Percentiles rank a stretch among this genome's conserved stretches.
These are phyloP conservation scores for Termitomyces sp. DNA, from an alignment of 768 basidiomycete genomes.

Conservation along the genomic window DNA sequence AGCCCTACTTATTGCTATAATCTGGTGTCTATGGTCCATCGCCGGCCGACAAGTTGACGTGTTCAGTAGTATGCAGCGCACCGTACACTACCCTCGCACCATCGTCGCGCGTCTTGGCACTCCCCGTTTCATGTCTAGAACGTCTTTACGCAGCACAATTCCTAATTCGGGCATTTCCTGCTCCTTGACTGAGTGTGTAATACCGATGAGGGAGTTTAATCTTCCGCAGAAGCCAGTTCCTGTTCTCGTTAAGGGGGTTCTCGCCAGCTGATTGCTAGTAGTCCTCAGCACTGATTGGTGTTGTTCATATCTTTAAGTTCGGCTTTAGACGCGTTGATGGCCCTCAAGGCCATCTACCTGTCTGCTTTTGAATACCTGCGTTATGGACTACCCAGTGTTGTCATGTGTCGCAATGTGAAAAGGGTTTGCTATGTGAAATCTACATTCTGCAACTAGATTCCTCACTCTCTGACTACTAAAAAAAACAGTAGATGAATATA, in stretches of 20 bases:
- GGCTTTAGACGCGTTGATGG: not conserved
- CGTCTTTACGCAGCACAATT: not conserved
- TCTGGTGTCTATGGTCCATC: not conserved
- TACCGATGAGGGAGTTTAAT: not conserved
- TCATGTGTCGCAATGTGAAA: too few species aligned
- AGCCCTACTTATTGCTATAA: not conserved
- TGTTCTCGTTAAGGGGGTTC: not conserved
- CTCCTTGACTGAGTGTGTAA: not conserved
- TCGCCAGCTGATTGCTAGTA: not conserved
- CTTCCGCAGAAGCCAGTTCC: not conserved
- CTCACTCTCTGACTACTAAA: too few species aligned
- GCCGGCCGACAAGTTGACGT: not conserved
- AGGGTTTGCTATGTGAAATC: too few species aligned
- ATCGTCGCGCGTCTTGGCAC: not conserved
- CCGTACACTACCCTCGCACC: not conserved
- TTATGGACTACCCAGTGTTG: not conserved
- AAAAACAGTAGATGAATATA: too few species aligned
- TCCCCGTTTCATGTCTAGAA: not conserved
- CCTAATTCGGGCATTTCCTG: not conserved
- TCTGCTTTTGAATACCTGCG: not conserved
- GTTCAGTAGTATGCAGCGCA: not conserved
- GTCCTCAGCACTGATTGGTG: not conserved
- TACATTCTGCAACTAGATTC: too few species aligned
- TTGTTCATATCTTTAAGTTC: not conserved
- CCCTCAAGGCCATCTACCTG: too few species aligned